These are phyloP conservation scores for Trichoderma cornu-damae DNA, from an alignment of 2,329 filamentous ascomycete species.

Conservation along the genomic window DNA sequence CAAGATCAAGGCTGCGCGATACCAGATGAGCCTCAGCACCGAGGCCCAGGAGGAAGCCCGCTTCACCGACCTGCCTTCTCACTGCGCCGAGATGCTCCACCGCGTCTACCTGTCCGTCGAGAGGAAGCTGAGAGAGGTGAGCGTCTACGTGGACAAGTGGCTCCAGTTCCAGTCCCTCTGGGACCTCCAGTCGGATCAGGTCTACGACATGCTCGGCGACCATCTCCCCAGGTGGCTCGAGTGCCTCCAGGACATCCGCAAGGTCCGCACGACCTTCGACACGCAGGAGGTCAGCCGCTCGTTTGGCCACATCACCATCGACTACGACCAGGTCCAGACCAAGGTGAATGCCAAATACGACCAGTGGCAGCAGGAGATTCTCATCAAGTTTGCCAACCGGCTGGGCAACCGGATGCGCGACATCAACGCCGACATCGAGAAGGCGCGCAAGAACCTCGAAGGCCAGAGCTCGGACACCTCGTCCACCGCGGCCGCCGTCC, in stretches of 20 bases:
- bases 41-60: slow-evolving; percentile 59
- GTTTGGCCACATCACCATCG: slow-evolving; percentile 91
- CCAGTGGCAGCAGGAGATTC: slow-evolving; percentile 97
- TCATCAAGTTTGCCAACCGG: slow-evolving; percentile 85
- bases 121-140: slow-evolving; percentile 72
- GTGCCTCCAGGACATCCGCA: slow-evolving; percentile 92
- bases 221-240: slow-evolving; percentile 91
- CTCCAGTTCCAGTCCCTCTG: slow-evolving; percentile 96
- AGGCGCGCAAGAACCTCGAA: slow-evolving; percentile 84
- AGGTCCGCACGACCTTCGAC: slow-evolving; percentile 93
- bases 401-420: slow-evolving; percentile 89
- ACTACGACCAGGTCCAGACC: slow-evolving; percentile 97
- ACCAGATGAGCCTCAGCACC: slow-evolving; percentile 79
- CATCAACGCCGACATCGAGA: slow-evolving; percentile 85
- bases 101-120: slow-evolving; percentile 81
- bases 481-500: slow-evolving; percentile 93
- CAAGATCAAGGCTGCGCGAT: slow-evolving; percentile 90
- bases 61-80: slow-evolving; percentile 79
- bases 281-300: slow-evolving; percentile 89
- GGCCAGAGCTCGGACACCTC: slow-evolving; percentile 87
- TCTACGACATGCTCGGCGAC: slow-evolving; percentile 87
- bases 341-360: slow-evolving; percentile 99
- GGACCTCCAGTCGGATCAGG: slow-evolving; percentile 94
- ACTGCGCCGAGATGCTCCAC: slow-evolving; percentile 73
- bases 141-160: slow-evolving; percentile 93